phyloP scores from a whole-genome alignment of 2,329 filamentous ascomycete species.

The Arthrocladium fulminans region DNA sequence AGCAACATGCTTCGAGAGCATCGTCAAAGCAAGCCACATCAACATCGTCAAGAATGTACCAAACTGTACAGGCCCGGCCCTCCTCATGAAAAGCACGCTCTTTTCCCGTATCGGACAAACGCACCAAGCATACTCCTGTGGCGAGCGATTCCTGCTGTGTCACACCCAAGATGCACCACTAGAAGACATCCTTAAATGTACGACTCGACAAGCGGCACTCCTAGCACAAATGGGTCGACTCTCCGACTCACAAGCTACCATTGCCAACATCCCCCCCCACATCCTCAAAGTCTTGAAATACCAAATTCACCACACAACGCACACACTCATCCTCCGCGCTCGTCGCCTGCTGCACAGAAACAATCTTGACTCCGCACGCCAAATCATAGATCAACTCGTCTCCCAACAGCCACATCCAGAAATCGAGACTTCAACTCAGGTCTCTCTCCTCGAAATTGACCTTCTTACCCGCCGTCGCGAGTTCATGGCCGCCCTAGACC shows the following conservation, averaged over 20 bases:
- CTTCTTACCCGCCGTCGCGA: constrained; percentile 47
- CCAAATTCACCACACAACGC: constrained; percentile 29
- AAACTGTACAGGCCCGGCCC: constrained; percentile 62
- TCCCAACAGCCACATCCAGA: constrained; percentile 43
- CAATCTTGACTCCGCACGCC: constrained; percentile 48
- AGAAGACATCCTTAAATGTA: constrained; percentile 70
- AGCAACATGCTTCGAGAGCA: constrained; percentile 59
- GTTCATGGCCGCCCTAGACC: constrained; percentile 44
- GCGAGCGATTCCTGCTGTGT: constrained; percentile 67
- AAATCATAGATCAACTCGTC: constrained; percentile 50
- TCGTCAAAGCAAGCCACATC: constrained; percentile 74
- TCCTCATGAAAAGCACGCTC: constrained; percentile 62
- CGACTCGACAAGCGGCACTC: constrained; percentile 60
- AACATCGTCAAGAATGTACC: constrained; percentile 68
- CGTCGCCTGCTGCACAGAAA: constrained; percentile 37
- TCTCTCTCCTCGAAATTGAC: constrained; percentile 53
- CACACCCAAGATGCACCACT: constrained; percentile 55
- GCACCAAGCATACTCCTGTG: constrained; percentile 48
- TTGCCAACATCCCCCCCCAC: constrained; percentile 56
- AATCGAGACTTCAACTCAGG: constrained; percentile 50
- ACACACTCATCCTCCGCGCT: constrained; percentile 35
- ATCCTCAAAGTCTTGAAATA: constrained; percentile 67
- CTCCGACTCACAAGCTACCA: constrained; percentile 53
- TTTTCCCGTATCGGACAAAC: constrained; percentile 64
- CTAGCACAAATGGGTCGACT: constrained; percentile 61